Evolutionary conservation across 208 protist species (phyloP), one percentile per base, ranked within the genome.

Genomic region (Herpetomonas muscarum): DNA sequence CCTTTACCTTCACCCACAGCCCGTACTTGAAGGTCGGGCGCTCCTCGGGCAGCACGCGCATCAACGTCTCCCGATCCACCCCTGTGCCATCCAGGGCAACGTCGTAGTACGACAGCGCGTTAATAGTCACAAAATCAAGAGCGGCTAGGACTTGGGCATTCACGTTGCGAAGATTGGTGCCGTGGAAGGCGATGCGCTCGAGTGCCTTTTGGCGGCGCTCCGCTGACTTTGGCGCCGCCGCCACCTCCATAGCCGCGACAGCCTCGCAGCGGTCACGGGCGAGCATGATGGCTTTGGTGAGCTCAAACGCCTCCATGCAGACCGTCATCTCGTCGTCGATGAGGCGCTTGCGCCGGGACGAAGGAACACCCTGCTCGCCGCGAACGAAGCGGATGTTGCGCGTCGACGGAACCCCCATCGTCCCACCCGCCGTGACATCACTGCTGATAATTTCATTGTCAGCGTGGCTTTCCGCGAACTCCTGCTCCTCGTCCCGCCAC

Each of bases 1-100:
- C 83, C 63, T 87, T 83, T 32, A 90, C 79, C 57, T 93, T 95
- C 15, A 93, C 84, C 88, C 91, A 96, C 53, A 94, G 70, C 21
- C 91, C 91, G 37, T 83, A 96, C 63, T 92, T 96, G 28, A 93
- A 57, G 7, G 90, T 76, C 4, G 81, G 75, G 53, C 79, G 73
- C 19, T 51, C 28, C 28, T 67, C 44, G 13, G 77, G 78, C n/a
- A 80, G 51, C 17, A 42, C 64, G 22, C 78, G 70, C 59, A 80
- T 84, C 5, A 93, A 63, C 31, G 79, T 90, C 56, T 96, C 91
- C 36, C 74, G 81, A 34, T 93, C 91, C 45, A 50, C 82, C 28
- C 67, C 44, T 9, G 4, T 9, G 46, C 64, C 78, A 21, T 92
- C 81, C 13, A 96, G 55, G 4, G 92, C 58, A 19, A 75, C 66